Evolutionary conservation across 768 basidiomycete species (phyloP).

Genomic region (Russula sp.): DNA sequence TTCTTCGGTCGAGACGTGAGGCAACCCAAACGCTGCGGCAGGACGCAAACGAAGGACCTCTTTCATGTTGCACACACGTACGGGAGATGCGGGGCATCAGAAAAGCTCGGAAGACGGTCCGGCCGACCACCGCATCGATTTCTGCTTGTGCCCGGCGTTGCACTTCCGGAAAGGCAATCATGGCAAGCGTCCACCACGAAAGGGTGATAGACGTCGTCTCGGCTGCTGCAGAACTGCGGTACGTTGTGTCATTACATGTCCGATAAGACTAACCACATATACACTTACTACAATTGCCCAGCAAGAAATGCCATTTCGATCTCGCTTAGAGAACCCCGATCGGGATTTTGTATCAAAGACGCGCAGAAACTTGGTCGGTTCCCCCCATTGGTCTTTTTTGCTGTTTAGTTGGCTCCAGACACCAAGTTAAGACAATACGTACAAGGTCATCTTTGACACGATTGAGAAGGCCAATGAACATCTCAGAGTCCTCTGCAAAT

Average conservation of each 20-base stretch:
- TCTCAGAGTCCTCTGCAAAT: conserved; percentile 1
- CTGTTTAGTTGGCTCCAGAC: not conserved
- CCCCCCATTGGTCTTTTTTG: conserved; percentile 1
- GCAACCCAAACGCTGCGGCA: not conserved
- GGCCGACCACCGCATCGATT: conserved; percentile 28
- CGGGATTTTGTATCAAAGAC: conserved; percentile 3
- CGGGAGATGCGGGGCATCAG: conserved; percentile 23
- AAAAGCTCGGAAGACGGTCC: conserved; percentile 26
- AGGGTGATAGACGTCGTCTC: conserved; percentile 12
- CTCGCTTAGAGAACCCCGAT: conserved; percentile 9
- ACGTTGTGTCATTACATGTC: too few relatives aligned
- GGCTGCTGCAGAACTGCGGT: conserved; percentile 10
- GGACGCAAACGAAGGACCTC: conserved; percentile 22
- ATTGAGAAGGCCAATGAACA: conserved; percentile 28
- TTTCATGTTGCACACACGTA: conserved; percentile 29
- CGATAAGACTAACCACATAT: not conserved
- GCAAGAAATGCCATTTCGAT: conserved; percentile 26
- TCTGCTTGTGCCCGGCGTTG: conserved; percentile 29
- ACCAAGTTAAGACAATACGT: not conserved
- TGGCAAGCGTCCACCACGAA: conserved; percentile 25
- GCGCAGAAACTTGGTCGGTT: not conserved
- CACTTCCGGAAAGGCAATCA: conserved; percentile 28
- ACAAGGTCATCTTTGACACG: conserved; percentile 26
- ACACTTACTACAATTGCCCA: conserved; percentile 25
- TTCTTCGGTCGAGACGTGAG: conserved; percentile 28